Percentiles rank a stretch among this genome's conserved stretches.
Evolutionary conservation across 1,139 yeast genomes (phyloP).

Genomic region (Geotrichum reessii): DNA sequence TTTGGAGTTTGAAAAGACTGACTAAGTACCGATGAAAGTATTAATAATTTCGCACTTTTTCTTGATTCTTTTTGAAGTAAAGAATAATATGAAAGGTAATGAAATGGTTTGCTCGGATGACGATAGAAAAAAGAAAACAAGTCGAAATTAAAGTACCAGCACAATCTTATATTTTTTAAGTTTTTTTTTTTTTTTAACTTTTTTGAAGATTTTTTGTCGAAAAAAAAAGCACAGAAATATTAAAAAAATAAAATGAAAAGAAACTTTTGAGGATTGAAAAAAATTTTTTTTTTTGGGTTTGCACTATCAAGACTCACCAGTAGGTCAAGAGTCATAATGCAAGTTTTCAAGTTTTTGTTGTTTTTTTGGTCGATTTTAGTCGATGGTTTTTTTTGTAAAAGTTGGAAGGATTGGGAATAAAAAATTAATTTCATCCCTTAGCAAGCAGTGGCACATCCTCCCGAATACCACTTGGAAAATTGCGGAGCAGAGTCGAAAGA

Average conservation of each 20-base stretch:
- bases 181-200: conserved; percentile 3
- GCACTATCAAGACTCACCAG: background rate
- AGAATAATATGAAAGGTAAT: background rate
- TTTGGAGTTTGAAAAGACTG: background rate
- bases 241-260: background rate
- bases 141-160: background rate
- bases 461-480: conserved; percentile 13
- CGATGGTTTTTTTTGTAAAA: background rate
- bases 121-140: background rate
- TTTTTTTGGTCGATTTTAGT: background rate
- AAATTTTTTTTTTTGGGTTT: background rate
- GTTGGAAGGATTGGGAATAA: background rate
- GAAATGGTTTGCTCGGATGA: background rate
- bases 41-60: background rate
- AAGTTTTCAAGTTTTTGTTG: background rate
- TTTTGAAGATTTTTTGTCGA: background rate
- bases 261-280: background rate
- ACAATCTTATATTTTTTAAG: conserved; percentile 2
- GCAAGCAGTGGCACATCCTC: conserved; percentile 17
- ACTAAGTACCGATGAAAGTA: background rate
- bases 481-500: conserved; percentile 18
- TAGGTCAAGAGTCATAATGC: background rate
- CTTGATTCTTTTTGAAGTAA: background rate
- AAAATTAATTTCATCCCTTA: background rate
- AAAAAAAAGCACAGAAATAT: background rate